A percentile compares a stretch with the other conserved stretches of the same genome.
These are phyloP conservation scores for Selaginella tamariscina DNA, from an alignment of 75 land plant species.

Conservation along the genomic window DNA sequence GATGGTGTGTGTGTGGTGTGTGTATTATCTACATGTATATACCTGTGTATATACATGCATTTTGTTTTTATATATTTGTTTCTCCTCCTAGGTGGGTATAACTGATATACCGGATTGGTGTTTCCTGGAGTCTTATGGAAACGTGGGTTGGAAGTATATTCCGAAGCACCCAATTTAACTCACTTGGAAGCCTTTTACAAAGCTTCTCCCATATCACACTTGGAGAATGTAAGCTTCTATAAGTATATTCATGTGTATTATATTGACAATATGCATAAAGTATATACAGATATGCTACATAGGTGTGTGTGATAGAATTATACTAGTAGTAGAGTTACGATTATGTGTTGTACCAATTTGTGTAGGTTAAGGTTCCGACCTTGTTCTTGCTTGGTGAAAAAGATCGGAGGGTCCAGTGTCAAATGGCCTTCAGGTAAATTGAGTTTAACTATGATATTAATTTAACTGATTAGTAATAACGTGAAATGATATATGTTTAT, in stretches of 20 bases:
- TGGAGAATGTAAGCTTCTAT: slow-evolving; percentile 52
- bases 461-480: too few relatives aligned
- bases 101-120: slow-evolving; percentile 98
- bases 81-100: too few relatives aligned
- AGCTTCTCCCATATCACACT: slow-evolving; percentile 71
- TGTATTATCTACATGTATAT: too few relatives aligned
- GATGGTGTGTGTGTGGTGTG: too few relatives aligned
- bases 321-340: too few relatives aligned
- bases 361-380: slow-evolving; percentile 80
- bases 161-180: slow-evolving; percentile 69
- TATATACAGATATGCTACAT: too few relatives aligned
- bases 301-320: too few relatives aligned
- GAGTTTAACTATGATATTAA: too few relatives aligned
- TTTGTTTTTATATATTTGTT: too few relatives aligned
- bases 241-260: background rate
- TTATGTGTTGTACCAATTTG: too few relatives aligned
- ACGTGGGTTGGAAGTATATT: slow-evolving; percentile 35
- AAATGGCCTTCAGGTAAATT: slow-evolving; percentile 97
- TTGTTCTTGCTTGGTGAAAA: slow-evolving; percentile 90
- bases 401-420: slow-evolving; percentile 93
- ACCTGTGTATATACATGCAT: too few relatives aligned
- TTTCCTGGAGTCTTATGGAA: slow-evolving; percentile 74
- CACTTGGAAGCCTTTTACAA: slow-evolving; percentile 41
- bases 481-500: background rate
- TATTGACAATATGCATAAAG: background rate